Evolutionary conservation across 1,284 basidiomycete species (phyloP).

Genomic region (Lignosus rhinocerotis): DNA sequence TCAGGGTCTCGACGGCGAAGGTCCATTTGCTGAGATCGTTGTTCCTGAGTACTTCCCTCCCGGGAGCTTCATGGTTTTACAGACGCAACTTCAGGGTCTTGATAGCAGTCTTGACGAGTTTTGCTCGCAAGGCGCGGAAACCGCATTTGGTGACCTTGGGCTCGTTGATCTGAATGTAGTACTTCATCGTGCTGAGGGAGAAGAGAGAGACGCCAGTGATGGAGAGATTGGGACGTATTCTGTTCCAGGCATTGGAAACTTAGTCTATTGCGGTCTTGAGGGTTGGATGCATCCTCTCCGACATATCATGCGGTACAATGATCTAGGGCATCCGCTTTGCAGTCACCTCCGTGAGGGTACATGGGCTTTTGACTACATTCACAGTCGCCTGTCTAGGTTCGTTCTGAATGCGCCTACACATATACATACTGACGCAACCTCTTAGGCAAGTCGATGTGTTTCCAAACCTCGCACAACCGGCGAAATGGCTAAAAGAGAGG

Average conservation of each 20-base stretch:
- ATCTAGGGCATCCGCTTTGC: conserved; percentile 89
- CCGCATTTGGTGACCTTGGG: conserved; percentile 74
- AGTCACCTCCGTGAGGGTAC: conserved; percentile 81
- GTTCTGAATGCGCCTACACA: conserved; percentile 30
- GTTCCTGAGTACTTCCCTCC: conserved; percentile 90
- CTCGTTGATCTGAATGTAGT: conserved; percentile 87
- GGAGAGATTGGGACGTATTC: conserved; percentile 78
- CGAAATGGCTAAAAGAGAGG: conserved; percentile 81
- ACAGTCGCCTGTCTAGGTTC: conserved; percentile 71
- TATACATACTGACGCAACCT: conserved; percentile 7
- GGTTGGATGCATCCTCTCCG: conserved; percentile 92
- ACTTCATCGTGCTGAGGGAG: conserved; percentile 83
- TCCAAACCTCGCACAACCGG: conserved; percentile 70
- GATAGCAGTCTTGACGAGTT: conserved; percentile 68
- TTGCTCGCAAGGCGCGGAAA: conserved; percentile 67
- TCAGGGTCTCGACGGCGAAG: conserved; percentile 64
- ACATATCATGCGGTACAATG: conserved; percentile 84
- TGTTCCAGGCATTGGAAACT: conserved; percentile 69
- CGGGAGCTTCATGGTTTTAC: conserved; percentile 89
- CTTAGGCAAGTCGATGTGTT: conserved; percentile 66
- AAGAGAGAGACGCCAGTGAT: conserved; percentile 84
- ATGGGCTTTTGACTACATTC: conserved; percentile 90
- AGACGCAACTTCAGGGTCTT: conserved; percentile 75
- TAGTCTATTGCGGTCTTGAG: conserved; percentile 90
- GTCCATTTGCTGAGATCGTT: conserved; percentile 74